Conservation (phyloP, 495 filamentous ascomycete species). For the Lophiostoma macrostomum region DNA sequence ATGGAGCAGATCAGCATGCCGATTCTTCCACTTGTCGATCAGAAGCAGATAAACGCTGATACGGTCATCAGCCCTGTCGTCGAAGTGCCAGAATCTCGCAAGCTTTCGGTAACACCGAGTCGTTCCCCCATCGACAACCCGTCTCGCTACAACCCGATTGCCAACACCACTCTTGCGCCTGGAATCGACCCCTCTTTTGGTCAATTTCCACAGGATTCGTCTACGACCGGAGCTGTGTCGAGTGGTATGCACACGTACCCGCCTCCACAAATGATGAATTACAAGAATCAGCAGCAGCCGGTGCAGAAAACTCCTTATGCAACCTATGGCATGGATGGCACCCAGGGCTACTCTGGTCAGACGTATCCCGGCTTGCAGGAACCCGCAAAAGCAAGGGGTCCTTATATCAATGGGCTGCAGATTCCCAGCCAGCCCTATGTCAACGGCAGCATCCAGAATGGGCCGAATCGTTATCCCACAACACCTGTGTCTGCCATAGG, state of each 20-base stretch:
- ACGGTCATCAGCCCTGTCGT: conserved; percentile 34
- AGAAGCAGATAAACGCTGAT: conserved; percentile 34
- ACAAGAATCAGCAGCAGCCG: conserved; percentile 14
- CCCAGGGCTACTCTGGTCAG: conserved; percentile 9
- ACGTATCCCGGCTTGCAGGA: conserved; percentile 31
- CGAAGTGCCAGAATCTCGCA: conserved; percentile 24
- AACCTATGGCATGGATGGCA: conserved; percentile 5
- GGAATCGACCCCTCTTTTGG: conserved; percentile 24
- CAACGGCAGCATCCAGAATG: conserved; percentile 28
- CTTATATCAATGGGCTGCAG: conserved; percentile 27
- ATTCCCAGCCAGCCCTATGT: conserved; percentile 24
- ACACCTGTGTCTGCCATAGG: conserved; percentile 26
- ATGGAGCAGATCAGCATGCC: conserved; percentile 94
- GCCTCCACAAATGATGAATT: conserved; percentile 25
- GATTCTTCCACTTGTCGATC: conserved; percentile 66
- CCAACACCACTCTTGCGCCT: conserved; percentile 16
- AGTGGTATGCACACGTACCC: conserved; percentile 35
- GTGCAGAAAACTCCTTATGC: conserved; percentile 17
- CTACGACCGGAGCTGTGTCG: conserved; percentile 1
- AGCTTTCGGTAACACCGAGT: conserved; percentile 24
- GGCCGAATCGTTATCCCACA: conserved; percentile 25
- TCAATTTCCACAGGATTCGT: conserved; percentile 16
- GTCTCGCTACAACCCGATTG: conserved; percentile 30
- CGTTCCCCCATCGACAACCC: conserved; percentile 29
- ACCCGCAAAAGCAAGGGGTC: conserved; percentile 13